Evolutionary conservation across 176 grass and related monocot genomes (phyloP).

Genomic region (Musa acuminata): DNA sequence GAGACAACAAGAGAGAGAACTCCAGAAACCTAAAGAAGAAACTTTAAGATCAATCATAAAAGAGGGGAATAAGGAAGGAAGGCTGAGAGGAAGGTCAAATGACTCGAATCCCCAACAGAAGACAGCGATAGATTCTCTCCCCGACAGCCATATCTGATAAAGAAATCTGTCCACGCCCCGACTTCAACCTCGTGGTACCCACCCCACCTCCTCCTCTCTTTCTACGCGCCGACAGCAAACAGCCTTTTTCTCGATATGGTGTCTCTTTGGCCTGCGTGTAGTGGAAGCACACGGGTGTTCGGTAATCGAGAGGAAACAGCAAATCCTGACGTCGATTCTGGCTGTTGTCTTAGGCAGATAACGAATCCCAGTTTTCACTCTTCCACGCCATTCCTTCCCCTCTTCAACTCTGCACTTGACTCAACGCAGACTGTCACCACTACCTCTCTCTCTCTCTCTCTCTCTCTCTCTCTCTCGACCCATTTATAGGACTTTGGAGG

Average conservation of each 20-base stretch:
- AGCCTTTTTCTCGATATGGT: background rate
- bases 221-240: background rate
- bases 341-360: background rate
- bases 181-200: background rate
- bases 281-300: no score
- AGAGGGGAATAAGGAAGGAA: no score
- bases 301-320: no score
- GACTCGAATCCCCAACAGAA: background rate
- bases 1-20: no score
- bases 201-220: background rate
- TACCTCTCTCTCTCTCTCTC: background rate
- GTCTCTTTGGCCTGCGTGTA: no score
- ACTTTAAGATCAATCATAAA: background rate
- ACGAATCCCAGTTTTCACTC: conserved; percentile 3
- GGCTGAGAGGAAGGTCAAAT: background rate
- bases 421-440: background rate
- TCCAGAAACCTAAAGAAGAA: background rate
- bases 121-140: background rate
- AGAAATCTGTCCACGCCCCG: conserved; percentile 1
- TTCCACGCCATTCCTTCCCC: background rate
- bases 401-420: background rate
- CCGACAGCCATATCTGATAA: conserved; percentile 19
- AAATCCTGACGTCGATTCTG: background rate
- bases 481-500: background rate
- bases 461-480: background rate